Conservation (phyloP, 2,329 filamentous ascomycete genomes). For the Drechmeria coniospora region DNA sequence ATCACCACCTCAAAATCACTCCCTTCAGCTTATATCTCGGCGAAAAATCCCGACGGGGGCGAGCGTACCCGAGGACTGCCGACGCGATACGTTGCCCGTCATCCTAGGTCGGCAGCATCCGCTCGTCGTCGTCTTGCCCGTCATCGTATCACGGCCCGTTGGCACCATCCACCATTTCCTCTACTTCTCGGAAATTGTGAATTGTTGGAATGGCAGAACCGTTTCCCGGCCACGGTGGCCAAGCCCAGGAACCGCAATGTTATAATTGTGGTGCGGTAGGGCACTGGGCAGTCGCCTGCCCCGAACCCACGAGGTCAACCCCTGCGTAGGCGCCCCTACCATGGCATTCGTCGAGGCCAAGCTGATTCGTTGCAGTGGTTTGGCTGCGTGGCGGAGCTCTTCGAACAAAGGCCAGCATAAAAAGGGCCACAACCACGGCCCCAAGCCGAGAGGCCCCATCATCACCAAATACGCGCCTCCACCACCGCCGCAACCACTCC, state of each 20-base stretch:
- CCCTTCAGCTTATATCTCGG: too few relatives aligned
- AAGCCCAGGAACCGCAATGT: constrained; percentile 25
- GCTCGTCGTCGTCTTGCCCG: too few relatives aligned
- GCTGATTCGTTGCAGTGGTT: constrained; percentile 11
- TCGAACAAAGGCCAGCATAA: constrained; percentile 11
- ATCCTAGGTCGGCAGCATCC: too few relatives aligned
- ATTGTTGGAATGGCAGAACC: constrained; percentile 15
- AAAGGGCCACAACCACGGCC: constrained; percentile 14
- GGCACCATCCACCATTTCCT: too few relatives aligned
- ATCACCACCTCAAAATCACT: too few relatives aligned
- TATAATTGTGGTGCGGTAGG: constrained; percentile 37
- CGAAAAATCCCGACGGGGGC: too few relatives aligned
- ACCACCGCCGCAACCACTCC: constrained; percentile 7
- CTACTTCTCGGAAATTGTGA: neutral
- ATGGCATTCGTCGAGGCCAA: neutral
- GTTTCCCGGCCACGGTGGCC: constrained; percentile 12
- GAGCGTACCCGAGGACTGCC: too few relatives aligned
- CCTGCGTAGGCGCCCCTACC: constrained; percentile 26
- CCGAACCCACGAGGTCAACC: constrained; percentile 29
- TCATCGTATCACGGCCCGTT: too few relatives aligned
- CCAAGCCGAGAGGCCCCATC: constrained; percentile 17
- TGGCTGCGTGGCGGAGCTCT: constrained; percentile 20
- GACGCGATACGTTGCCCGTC: too few relatives aligned
- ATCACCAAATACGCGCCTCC: constrained; percentile 20
- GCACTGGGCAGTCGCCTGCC: constrained; percentile 39